A percentile compares a stretch with the other conserved stretches of the same genome.
phyloP scores from a whole-genome alignment of 768 basidiomycete genomes.

The Boletales sp. region DNA sequence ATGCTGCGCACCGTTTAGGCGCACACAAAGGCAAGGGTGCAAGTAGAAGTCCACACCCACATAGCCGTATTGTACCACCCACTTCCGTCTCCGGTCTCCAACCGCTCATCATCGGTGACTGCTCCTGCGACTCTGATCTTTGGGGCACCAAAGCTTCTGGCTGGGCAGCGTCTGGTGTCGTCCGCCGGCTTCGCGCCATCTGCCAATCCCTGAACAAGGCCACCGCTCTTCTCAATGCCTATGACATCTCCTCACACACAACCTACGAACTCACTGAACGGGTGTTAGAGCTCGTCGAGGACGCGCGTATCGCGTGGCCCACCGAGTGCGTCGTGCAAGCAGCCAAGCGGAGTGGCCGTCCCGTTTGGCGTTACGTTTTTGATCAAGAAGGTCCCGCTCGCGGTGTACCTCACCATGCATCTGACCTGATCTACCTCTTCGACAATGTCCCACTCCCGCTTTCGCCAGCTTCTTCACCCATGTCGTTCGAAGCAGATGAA shows the following conservation, averaged over 20 bases:
- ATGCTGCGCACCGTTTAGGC: slow-evolving; percentile 23
- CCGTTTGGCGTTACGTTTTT: slow-evolving; percentile 80
- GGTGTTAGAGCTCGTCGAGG: slow-evolving; percentile 71
- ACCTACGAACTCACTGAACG: slow-evolving; percentile 65
- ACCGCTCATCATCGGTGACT: slow-evolving; percentile 75
- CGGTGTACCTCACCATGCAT: slow-evolving; percentile 63
- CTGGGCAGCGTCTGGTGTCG: slow-evolving; percentile 61
- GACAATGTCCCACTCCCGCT: slow-evolving; percentile 64
- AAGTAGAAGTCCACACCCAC: slow-evolving; percentile 29
- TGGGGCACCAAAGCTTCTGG: slow-evolving; percentile 58
- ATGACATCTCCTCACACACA: slow-evolving; percentile 64
- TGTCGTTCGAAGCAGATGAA: slow-evolving; percentile 34
- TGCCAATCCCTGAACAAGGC: slow-evolving; percentile 67
- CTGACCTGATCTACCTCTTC: slow-evolving; percentile 75
- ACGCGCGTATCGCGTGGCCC: slow-evolving; percentile 74
- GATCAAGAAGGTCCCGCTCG: slow-evolving; percentile 73
- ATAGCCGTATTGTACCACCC: slow-evolving; percentile 8
- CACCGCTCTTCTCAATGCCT: slow-evolving; percentile 58
- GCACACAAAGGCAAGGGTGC: slow-evolving; percentile 19
- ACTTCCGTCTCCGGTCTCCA: slow-evolving; percentile 37
- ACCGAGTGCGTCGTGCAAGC: slow-evolving; percentile 59
- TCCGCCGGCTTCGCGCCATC: slow-evolving; percentile 68
- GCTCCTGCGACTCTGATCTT: slow-evolving; percentile 56
- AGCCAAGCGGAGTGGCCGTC: slow-evolving; percentile 47
- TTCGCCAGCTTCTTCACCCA: slow-evolving; percentile 29